These are phyloP conservation scores for Penicillium sp. DNA, from an alignment of 2,329 filamentous ascomycete species.

Conservation along the genomic window DNA sequence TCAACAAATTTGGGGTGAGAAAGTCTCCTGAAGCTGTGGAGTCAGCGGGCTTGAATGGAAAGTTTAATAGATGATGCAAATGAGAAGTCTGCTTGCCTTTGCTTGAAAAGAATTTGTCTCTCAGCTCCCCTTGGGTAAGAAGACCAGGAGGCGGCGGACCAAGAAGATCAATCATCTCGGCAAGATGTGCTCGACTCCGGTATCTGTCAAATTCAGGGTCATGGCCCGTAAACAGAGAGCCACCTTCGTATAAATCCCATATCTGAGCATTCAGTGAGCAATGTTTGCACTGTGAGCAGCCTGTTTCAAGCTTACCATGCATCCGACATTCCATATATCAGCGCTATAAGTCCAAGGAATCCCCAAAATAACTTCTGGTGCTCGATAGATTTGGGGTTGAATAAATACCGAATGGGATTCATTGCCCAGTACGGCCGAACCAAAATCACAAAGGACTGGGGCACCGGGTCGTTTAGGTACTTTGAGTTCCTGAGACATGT, in stretches of 20 bases:
- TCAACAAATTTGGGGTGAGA: slow-evolving; percentile 17
- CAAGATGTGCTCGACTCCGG: slow-evolving; percentile 44
- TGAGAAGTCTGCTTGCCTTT: slow-evolving; percentile 23
- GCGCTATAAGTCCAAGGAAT: slow-evolving; percentile 45
- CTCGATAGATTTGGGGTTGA: slow-evolving; percentile 33
- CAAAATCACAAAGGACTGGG: slow-evolving; percentile 48
- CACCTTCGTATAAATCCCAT: slow-evolving; percentile 48
- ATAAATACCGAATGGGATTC: slow-evolving; percentile 27
- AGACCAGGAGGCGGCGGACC: slow-evolving; percentile 39
- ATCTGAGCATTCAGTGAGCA: too few species aligned
- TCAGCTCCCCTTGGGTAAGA: slow-evolving; percentile 28
- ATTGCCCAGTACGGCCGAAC: slow-evolving; percentile 40
- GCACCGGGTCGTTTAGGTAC: slow-evolving; percentile 29
- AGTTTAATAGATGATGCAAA: not conserved
- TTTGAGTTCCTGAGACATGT: slow-evolving; percentile 40
- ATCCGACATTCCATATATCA: slow-evolving; percentile 51
- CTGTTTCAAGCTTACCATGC: slow-evolving; percentile 43
- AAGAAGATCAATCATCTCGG: slow-evolving; percentile 45
- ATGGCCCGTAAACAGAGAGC: slow-evolving; percentile 40
- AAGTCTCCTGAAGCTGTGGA: slow-evolving; percentile 23
- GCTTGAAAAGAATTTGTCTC: slow-evolving; percentile 37
- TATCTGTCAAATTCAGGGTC: slow-evolving; percentile 40
- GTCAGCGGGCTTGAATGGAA: not conserved
- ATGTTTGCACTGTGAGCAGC: too few species aligned
- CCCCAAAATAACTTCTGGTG: slow-evolving; percentile 45